Base-by-base conservation (phyloP, 2,329 filamentous ascomycete species). In the Cordyceps pruinosa region DNA sequence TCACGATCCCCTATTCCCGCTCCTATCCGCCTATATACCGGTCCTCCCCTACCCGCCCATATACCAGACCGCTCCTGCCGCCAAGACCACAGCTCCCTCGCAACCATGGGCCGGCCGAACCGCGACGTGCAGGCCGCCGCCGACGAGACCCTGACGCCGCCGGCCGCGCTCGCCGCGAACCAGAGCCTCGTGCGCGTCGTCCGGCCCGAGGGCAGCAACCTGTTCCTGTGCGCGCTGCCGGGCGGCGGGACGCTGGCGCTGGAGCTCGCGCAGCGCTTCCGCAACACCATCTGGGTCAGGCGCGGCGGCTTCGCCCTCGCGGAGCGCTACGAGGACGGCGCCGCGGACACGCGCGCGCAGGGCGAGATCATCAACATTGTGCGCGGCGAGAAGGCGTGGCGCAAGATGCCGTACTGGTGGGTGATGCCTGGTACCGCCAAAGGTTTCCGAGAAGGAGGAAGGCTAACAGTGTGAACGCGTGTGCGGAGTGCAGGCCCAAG, bases 281-380 rank as follows among this genome's bases (percentile, higher is more conserved):
- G 93, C 60, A 94, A 90, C 62, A 94, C 90, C 2, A 90, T 97
- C 61, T 97, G 90, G 89, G 88, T 97, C 70, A 92, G 89, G 72
- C 85, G 90, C 19, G 89, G 91, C 30, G 90, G 90, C 0, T 97
- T 87, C 70, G 91, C 97, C 30, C 74, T 97, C 12, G 80, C 96
- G 15, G 89, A 97, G 63, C 66, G 77, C 17, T 87, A 83, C 25
- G 78, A 79, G 30, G 77, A 81, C 2, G 77, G 86, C 37, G 83
- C 37, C 23, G 35, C 37, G 2, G 42, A 49, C 26, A 50, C 90
- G 65, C 91, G 90, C 70, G 82, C 96, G 13, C 80, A 83, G 53
- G 94, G 93, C 15, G 90, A 96, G 71, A 97, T 99, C 65, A 80
- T 96, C 63, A 97, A 97, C 67, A 84, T 97, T 35, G 91, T 97